Base-by-base conservation (phyloP, 2,329 filamentous ascomycete species). In the Aspergillus bombycis region DNA sequence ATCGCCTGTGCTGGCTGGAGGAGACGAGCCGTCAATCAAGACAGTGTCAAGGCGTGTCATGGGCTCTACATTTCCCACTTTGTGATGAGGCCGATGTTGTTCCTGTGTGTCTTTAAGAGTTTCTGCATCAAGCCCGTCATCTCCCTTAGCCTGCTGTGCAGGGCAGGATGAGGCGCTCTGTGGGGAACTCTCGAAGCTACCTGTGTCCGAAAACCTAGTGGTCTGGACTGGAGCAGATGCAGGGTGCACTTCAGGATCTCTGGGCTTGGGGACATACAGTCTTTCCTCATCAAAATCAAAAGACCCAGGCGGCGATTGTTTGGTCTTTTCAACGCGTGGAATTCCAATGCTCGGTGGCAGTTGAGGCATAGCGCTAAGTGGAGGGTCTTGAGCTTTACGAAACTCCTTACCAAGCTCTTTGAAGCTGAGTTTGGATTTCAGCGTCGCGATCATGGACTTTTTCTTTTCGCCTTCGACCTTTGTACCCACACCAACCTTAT, bases 381-480 rank as follows among this genome's bases (percentile, higher is more conserved):
- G 60, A 9, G 62, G 64, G 19, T 55, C 32, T 26, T 30, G 53
- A 9, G 68, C 66, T 32, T 63, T 70, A 11, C 64, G 53, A n/a
- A 66, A 61, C 30, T 75, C 73, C 43, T 72, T 74, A 1, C 62
- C 68, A 9, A 76, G 48, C 36, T 75, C 73, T 21, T 73, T 75
- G 53, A 75, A 65, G 45, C 72, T 75, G 34, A 75, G 67, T 60
- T 76, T 76, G 4, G 71, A 71, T 43, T 67, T 67, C 43, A 76
- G 64, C 4, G 68, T 56, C 1, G 71, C 69, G 34, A 76, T 60
- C 10, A 64, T 69, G 2, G 72, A 75, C 52, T 56, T 70, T 54
- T 64, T 71, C 36, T 73, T 73, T 54, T 67, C 68, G 21, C 46
- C 45, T 32, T 67, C 30, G 8, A 26, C 53, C 8, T 38, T 53